Evolutionary conservation across 257 asterid genomes (phyloP), one percentile per base, ranked within the genome.

Genomic region (Cinchona pubescens): DNA sequence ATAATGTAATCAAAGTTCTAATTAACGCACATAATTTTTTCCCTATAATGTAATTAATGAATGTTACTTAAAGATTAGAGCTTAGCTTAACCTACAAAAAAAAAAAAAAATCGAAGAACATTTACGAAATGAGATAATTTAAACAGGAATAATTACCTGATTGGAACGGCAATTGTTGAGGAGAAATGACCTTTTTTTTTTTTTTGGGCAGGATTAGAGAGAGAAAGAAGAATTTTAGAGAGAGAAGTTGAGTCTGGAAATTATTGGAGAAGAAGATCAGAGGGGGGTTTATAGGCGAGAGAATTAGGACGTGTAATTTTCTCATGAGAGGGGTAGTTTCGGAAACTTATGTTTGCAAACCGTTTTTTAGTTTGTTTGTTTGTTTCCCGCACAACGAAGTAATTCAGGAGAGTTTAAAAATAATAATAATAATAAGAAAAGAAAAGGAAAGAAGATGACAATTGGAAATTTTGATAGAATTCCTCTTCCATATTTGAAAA

Each of bases 221-320:
- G 60, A 25, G 16, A 25, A 11, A 58, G 10, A 1, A 5, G 21
- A 67, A n/a, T 1, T 29, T 38, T n/a, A 19, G 71, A 67, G 55
- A 67, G 76, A 37, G 67, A 56, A 71, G 38, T 12, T 56, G 76
- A 72, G 46, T 13, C 53, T 55, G 76, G 65, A 61, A 72, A 72
- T 11, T 35, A 64, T 12, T 13, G 66, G 29, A 55, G 76, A 16
- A 72, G 76, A 55, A 37, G 76, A 25, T 37, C 34, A 34, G 27
- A n/a, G 55, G 56, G 32, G 55, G 9, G 35, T 71, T 53, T 53
- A 72, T 72, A 72, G 53, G 23, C 25, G 45, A 40, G 45, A 40
- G 45, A 40, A 40, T 40, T 40, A 40, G 45, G 45, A 40, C 45
- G 5, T 40, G 45, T 40, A 7, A 40, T 40, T n/a, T n/a, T 5